phyloP scores from a whole-genome alignment of 768 basidiomycete species.

The Tylopilus plumbeoviolaceoides region DNA sequence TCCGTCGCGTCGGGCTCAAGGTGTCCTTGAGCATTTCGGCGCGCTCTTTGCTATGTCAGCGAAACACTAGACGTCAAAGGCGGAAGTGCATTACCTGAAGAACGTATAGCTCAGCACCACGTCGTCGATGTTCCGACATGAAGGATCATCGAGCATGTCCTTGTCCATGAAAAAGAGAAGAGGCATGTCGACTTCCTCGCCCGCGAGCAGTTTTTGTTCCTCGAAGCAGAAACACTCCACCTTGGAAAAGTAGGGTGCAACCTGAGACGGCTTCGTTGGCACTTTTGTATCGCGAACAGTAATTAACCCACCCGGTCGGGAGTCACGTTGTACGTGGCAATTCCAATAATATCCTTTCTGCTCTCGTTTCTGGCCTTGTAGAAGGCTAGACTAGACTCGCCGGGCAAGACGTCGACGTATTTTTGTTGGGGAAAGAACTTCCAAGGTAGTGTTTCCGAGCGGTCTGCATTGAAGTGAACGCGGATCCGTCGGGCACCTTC shows the following conservation, averaged over 20 bases:
- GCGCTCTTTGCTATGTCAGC: conserved; percentile 51
- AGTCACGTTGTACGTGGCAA: conserved; percentile 98
- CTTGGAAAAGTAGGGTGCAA: conserved; percentile 98
- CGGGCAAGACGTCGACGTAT: conserved; percentile 85
- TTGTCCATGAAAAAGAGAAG: conserved; percentile 98
- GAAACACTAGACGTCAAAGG: background rate
- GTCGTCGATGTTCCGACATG: conserved; percentile 83
- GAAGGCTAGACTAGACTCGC: conserved; percentile 95
- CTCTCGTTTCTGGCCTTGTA: conserved; percentile 90
- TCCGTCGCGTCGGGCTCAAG: conserved; percentile 88
- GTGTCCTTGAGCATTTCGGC: conserved; percentile 80
- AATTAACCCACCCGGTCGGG: conserved; percentile 77
- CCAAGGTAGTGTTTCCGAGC: conserved; percentile 89
- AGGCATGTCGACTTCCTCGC: conserved; percentile 98
- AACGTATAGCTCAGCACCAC: conserved; percentile 96
- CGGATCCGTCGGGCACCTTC: conserved; percentile 72
- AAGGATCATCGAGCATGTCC: conserved; percentile 90
- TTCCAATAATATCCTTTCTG: conserved; percentile 88
- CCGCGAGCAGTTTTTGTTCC: conserved; percentile 90
- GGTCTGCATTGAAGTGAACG: conserved; percentile 94
- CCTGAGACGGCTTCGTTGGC: conserved; percentile 39
- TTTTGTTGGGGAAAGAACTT: conserved; percentile 88
- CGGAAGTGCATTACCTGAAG: conserved; percentile 61
- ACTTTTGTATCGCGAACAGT: background rate
- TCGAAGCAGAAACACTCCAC: conserved; percentile 99